Evolutionary conservation across 2,329 filamentous ascomycete genomes (phyloP), one percentile per base, ranked within the genome.

Genomic region (Pleomassaria siparia): DNA sequence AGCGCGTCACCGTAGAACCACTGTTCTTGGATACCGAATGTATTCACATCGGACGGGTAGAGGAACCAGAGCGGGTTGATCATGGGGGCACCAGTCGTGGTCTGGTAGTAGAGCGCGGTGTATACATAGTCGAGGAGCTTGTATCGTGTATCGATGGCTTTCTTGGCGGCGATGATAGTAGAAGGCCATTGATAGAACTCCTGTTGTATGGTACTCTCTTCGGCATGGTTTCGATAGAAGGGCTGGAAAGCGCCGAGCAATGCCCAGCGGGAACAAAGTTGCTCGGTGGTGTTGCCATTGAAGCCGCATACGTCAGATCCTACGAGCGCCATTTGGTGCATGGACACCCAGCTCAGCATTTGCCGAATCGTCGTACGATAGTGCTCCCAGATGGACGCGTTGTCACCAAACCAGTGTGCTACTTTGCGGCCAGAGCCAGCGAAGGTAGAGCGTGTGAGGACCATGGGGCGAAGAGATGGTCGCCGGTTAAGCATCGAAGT

Each of bases 81-180:
- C 53, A 84, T 74, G 0, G 88, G 87, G 1, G 77, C 79, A 26
- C 88, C 88, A 35, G 80, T 78, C 15, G 74, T 60, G 24, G 76
- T 79, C 64, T 88, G 81, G 47, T 73, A 71, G 63, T 84, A 75
- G 56, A 90, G 76, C 0, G 84, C 82, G 1, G 88, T 91, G 75
- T 92, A 91, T 50, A 89, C 77, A 72, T 91, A 91, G 60, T 91
- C 88, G 11, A 91, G 76, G n/a, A 91, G 75, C 25, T 81, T 78
- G 72, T 91, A 91, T n/a, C 88, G 80, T 40, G 84, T 83, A 24
- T 80, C 79, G 58, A 91, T 89, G 15, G 84, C 86, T 49, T 82
- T 85, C 46, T 79, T 80, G 0, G 86, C 86, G 0, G 86, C 84
- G 8, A 78, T 72, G 0, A 86, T 76, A 4, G 88, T 86, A 1